Evolutionary conservation across 139 green algal species (phyloP).

Genomic region (Tetraselmis chui): DNA sequence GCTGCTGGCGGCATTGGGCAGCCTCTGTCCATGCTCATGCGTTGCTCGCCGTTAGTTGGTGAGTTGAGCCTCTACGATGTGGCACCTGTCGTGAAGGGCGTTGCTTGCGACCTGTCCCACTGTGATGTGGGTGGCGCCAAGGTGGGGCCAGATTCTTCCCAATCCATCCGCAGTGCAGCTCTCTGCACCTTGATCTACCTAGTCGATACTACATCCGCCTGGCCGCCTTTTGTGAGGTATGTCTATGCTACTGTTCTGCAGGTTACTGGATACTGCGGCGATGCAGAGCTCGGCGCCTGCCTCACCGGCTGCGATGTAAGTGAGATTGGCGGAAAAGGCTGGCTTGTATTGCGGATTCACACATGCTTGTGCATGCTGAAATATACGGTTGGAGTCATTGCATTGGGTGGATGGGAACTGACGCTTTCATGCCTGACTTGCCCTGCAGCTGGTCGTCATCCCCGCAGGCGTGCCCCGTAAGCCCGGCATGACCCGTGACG

Average conservation of each 20-base stretch:
- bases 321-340: no score
- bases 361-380: not conserved
- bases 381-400: not conserved
- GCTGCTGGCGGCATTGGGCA: conserved; percentile 8
- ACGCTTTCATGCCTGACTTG: not conserved
- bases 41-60: conserved; percentile 53
- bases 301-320: conserved; percentile 63
- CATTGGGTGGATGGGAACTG: not conserved
- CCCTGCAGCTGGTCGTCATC: conserved; percentile 94
- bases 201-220: not conserved
- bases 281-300: conserved; percentile 61
- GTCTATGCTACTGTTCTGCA: conserved; percentile 17
- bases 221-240: not conserved
- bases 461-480: conserved; percentile 90
- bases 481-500: conserved; percentile 97
- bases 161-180: no score
- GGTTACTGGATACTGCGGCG: conserved; percentile 65
- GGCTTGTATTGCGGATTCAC: no score
- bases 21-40: conserved; percentile 70
- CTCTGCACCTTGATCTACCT: no score
- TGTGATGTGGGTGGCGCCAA: conserved; percentile 75
- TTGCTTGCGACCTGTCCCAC: conserved; percentile 90
- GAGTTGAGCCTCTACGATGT: conserved; percentile 97
- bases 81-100: conserved; percentile 69
- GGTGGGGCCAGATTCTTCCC: no score